Percentiles rank a stretch among this genome's conserved stretches.
Evolutionary conservation across 192 early-diverging fungal species (phyloP).

Genomic region (Gigaspora rosea): DNA sequence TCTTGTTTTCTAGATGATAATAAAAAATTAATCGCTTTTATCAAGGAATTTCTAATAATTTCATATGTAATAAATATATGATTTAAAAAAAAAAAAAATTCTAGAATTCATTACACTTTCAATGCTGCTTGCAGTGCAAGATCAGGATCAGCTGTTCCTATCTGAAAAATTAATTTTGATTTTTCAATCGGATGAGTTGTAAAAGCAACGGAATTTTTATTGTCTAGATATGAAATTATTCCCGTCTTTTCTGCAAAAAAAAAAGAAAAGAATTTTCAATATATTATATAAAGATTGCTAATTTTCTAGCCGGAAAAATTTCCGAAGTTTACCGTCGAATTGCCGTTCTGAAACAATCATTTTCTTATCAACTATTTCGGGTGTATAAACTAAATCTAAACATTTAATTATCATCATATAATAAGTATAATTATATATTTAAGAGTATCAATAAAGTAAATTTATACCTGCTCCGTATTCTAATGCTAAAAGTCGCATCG

Average conservation of each 20-base stretch:
- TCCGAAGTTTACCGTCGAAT: conserved; percentile 64
- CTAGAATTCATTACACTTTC: conserved; percentile 61
- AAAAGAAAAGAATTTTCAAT: background rate
- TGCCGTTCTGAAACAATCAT: conserved; percentile 73
- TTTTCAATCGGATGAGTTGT: conserved; percentile 78
- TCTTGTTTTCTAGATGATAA: conserved; percentile 63
- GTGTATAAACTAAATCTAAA: conserved; percentile 83
- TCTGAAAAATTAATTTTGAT: conserved; percentile 81
- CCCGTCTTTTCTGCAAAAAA: conserved; percentile 57
- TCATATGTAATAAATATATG: background rate
- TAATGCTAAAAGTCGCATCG: conserved; percentile 83
- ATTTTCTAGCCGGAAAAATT: conserved; percentile 15
- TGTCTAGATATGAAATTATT: conserved; percentile 72
- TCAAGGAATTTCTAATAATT: background rate
- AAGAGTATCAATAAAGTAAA: background rate
- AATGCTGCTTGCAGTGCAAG: conserved; percentile 84
- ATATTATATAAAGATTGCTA: background rate
- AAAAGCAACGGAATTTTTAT: conserved; percentile 65
- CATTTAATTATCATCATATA: background rate
- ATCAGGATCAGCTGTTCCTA: conserved; percentile 89
- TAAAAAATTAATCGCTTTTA: background rate
- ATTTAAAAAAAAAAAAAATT: conserved; percentile 23
- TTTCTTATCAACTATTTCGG: conserved; percentile 88
- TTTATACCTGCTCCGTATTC: conserved; percentile 81
- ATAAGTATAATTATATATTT: background rate